A percentile compares a stretch with the other conserved stretches of the same genome.
phyloP scores from a whole-genome alignment of 2,329 filamentous ascomycete genomes.

The Raffaelea ambrosiae region DNA sequence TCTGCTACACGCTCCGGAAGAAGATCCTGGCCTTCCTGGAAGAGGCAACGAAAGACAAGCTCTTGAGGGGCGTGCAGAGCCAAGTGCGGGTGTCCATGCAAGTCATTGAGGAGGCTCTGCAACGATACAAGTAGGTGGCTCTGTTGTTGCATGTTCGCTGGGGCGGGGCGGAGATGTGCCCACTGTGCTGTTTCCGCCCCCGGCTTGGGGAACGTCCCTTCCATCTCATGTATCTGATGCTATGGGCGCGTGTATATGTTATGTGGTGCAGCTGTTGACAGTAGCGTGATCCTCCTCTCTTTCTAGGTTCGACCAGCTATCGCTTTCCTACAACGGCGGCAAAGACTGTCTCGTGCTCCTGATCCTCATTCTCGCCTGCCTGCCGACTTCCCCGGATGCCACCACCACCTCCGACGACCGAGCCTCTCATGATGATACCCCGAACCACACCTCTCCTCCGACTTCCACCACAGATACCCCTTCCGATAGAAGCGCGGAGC shows the following conservation, averaged over 20 bases:
- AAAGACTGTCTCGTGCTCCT: conserved; percentile 95
- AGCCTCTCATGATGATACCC: not conserved
- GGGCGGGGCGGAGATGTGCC: no score
- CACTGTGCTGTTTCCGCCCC: no score
- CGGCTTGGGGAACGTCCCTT: no score
- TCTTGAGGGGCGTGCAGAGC: conserved; percentile 57
- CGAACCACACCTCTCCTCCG: not conserved
- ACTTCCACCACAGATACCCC: not conserved
- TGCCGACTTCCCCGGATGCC: conserved; percentile 26
- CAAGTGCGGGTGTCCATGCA: conserved; percentile 66
- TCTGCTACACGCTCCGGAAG: conserved; percentile 45
- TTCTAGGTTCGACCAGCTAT: conserved; percentile 63
- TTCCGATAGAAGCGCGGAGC: conserved; percentile 11
- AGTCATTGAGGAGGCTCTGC: conserved; percentile 67
- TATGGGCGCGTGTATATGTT: no score
- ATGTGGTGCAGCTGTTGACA: not conserved
- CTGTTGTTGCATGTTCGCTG: no score
- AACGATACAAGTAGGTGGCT: conserved; percentile 60
- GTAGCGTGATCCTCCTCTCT: not conserved
- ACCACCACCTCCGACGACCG: not conserved
- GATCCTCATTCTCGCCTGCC: conserved; percentile 69
- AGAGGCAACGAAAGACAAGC: conserved; percentile 44
- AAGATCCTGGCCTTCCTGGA: conserved; percentile 59
- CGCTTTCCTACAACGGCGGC: conserved; percentile 92
- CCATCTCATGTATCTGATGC: no score